Base-by-base conservation (phyloP, 345 rosid species). In the Odontarrhena argentea region DNA sequence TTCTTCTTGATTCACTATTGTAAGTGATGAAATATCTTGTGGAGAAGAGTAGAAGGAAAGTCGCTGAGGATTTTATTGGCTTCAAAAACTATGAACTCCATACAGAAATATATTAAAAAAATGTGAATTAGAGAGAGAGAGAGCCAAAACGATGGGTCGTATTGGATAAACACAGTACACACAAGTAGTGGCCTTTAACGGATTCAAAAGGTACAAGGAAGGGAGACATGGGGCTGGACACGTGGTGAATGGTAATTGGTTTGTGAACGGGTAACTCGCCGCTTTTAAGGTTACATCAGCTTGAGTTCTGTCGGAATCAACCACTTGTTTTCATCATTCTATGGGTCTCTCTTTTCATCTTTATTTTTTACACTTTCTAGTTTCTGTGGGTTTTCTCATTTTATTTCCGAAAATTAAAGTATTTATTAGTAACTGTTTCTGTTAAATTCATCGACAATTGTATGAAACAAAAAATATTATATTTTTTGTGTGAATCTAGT, bases 161-260 rank as follows among this genome's bases (percentile, higher is more conserved):
- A 10, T 34, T 36, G 12, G 70, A 32, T 50, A 53, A 18, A 52
- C 12, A 38, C 8, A 68, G 32, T 3, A 28, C 32, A 28, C 32
- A 28, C 32, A 58, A 26, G 48, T 10, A 30, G 66, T 18, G 68
- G 60, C 70, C 56, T 61, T 75, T 55, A 67, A 75, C 60, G 30
- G 62, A 60, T 46, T 36, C 60, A 50, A 69, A 12, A 59, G 65
- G 52, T 40, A 62, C 3, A 49, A 22, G 49, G 26, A 50, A 62
- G 28, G 74, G 76, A 25, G 91, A 84, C 64, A 80, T 78, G 59
- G 84, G 86, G 15, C 77, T 80, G 2, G 73, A 79, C 12, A 89
- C 84, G 84, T 87, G 77, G 59, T 2, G 0, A 13, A 14, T 0
- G 8, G 0, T 55, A 0, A 1, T 74, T 67, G 69, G 73, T 55